Evolutionary conservation across 371 early-diverging fungal species (phyloP), one percentile per base, ranked within the genome.

Genomic region (Mucor racemosus): DNA sequence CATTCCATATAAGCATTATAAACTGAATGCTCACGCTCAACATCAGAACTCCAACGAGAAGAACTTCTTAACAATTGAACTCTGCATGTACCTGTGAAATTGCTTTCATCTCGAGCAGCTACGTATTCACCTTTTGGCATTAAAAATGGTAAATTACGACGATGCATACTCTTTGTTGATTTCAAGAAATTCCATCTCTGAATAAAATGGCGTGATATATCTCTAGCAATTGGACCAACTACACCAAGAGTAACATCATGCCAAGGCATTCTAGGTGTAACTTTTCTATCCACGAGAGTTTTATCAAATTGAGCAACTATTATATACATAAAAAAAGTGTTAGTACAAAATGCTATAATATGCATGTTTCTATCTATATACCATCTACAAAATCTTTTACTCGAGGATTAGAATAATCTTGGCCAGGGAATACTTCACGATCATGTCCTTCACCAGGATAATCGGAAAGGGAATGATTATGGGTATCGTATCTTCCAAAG

Each of bases 351-450:
- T 26, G 26, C 3, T 26, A 1, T 3, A 36, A 14, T 26, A 14
- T 13, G 6, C 34, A 11, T 50, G 6, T n/a, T 13, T 48, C 41
- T 4, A 10, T 33, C 11, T 55, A 42, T 3, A 4, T 54, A 88
- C 89, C 90, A 73, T 93, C 82, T 35, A 74, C 72, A 82, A 97
- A 97, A 76, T 97, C 97, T 72, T 90, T 91, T 55, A 93, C 85
- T 38, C 96, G 89, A n/a, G 96, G 94, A 69, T 97, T 97, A 62
- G 90, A 91, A 77, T 94, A 97, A 72, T 97, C 98, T 78, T 90
- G 92, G 15, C 96, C 96, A 15, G 92, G 92, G 75, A 88, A 95
- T 35, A 85, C 84, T 54, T 79, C 76, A 48, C 81, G 73, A 7
- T 80, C 72, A 55, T 70, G 75, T 0, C 74, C 67, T 21, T 80